Base-by-base conservation (phyloP, 2,329 filamentous ascomycete genomes). In the Rhynchosporium graminicola region DNA sequence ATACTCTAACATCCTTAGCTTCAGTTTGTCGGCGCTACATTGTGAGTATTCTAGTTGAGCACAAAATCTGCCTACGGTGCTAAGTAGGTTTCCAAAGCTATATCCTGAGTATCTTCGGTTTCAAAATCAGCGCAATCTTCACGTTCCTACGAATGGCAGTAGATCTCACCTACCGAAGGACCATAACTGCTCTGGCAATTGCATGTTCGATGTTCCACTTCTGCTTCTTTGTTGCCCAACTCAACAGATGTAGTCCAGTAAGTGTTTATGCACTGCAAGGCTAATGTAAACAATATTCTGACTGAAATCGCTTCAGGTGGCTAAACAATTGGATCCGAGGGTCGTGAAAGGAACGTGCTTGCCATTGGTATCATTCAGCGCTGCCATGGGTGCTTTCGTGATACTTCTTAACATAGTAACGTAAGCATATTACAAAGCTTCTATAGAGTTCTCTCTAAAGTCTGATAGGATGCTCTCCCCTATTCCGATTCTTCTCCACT, bases 71-170 rank as follows among this genome's bases (percentile, higher is more conserved):
- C 13, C 13, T 46, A 15, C 42, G 42, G 8, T 8, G 26, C 33
- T 57, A 4, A 51, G 13, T 33, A 8, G 10, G 4, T 2, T 31
- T 38, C 3, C 4, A 40, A 15, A 79, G 77, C 31, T 80, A 79
- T 59, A 75, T 79, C 26, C 64, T 71, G 10, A 75, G 75, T 42
- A 79, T 82, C 29, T 73, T 80, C 3, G 77, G 76, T 1, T 82
- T 82, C 69, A 82, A 82, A 60, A 70, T 80, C 26, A 75, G 79
- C 38, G 69, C 82, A 1, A 68, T 82, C 3, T 72, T 79, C 2
- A 77, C 78, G 1, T 78, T 80, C 20, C 71, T 81, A 0, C 77
- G 80, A 1, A 79, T 82, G 13, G 76, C 80, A 3, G 75, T 78
- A 1, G 72, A 74, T 1, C 72, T 73, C 0, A 45, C 59, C 3